Percentiles rank a stretch among this genome's conserved stretches.
phyloP scores from a whole-genome alignment of 1,139 yeast species.

The Pichia sp. region DNA sequence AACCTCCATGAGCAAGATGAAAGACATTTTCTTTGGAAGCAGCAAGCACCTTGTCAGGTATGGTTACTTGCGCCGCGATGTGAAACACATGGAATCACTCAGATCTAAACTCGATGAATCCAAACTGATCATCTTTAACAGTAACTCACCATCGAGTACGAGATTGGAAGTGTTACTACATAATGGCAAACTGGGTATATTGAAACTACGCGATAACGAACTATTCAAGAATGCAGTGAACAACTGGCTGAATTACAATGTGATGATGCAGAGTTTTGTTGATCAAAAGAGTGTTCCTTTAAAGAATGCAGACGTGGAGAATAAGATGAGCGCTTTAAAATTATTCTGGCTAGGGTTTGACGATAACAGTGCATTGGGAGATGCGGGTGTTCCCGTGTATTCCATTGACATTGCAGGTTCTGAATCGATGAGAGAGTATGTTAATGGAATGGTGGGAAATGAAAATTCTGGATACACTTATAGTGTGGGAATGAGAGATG shows the following conservation, averaged over 20 bases:
- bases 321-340: conserved; percentile 6
- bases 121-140: conserved; percentile 9
- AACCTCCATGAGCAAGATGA: conserved; percentile 14
- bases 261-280: conserved; percentile 2
- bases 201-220: conserved; percentile 1
- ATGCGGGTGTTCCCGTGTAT: conserved; percentile 48
- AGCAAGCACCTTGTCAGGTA: conserved; percentile 16
- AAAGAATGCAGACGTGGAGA: conserved; percentile 1
- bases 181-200: background rate
- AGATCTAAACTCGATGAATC: conserved; percentile 1
- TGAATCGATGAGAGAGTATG: conserved; percentile 1
- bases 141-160: background rate
- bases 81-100: conserved; percentile 6
- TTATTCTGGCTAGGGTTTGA: conserved; percentile 12
- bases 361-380: conserved; percentile 1
- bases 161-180: conserved; percentile 5
- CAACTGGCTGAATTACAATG: conserved; percentile 8
- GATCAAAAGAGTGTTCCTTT: background rate
- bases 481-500: conserved; percentile 19
- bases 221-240: conserved; percentile 1
- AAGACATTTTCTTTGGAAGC: conserved; percentile 25
- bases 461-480: background rate
- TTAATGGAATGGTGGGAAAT: background rate
- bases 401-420: conserved; percentile 57
- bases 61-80: conserved; percentile 10